Conservation (phyloP, 1,284 basidiomycete species). For the Earliella scabrosa region DNA sequence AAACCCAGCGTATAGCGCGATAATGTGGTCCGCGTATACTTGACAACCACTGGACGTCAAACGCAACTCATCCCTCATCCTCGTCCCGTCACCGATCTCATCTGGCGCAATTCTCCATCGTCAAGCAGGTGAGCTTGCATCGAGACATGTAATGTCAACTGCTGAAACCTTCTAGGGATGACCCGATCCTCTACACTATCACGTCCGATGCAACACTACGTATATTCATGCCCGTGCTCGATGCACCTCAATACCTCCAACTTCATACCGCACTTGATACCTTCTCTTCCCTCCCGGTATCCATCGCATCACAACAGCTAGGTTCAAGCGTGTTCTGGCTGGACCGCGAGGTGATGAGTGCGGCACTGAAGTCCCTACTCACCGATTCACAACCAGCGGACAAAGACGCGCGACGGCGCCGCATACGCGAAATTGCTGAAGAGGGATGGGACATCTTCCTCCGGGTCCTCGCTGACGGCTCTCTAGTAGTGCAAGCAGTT, state of each 20-base stretch:
- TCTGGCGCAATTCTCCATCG: constrained; percentile 69
- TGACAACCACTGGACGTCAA: constrained; percentile 71
- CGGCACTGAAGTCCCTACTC: constrained; percentile 48
- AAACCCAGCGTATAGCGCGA: constrained; percentile 47
- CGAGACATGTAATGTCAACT: neutral
- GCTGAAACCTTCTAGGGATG: constrained; percentile 53
- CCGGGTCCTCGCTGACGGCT: constrained; percentile 73
- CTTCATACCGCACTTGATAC: constrained; percentile 79
- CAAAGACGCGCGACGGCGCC: constrained; percentile 50
- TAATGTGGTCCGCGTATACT: constrained; percentile 63
- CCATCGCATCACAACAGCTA: constrained; percentile 37
- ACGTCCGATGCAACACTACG: constrained; percentile 79
- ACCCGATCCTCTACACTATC: constrained; percentile 76
- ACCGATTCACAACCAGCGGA: constrained; percentile 34
- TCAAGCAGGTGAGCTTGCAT: constrained; percentile 58
- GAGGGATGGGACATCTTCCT: constrained; percentile 83
- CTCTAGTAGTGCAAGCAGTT: constrained; percentile 72
- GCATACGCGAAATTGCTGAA: constrained; percentile 61
- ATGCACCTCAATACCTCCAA: constrained; percentile 84
- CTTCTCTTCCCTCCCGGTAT: constrained; percentile 54
- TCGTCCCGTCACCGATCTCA: constrained; percentile 61
- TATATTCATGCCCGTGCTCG: constrained; percentile 87
- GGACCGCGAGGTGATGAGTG: constrained; percentile 59
- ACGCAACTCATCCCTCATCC: constrained; percentile 72
- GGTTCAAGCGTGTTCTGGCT: constrained; percentile 65